Evolutionary conservation across 768 basidiomycete genomes (phyloP).

Genomic region (Zangia roseola): DNA sequence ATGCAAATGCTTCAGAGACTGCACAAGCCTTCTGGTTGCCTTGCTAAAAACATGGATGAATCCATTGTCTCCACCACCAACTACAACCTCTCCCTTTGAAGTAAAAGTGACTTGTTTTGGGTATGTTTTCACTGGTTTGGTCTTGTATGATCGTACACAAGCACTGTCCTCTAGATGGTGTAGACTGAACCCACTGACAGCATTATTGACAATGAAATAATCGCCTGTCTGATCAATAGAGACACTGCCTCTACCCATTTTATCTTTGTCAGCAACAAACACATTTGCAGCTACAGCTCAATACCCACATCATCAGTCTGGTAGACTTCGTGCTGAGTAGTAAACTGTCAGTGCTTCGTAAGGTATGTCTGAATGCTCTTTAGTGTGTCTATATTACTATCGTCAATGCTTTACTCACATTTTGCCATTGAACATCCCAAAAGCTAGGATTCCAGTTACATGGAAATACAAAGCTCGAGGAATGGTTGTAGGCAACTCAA

Average conservation of each 20-base stretch:
- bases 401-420: neutral
- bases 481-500: neutral
- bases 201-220: neutral
- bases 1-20: neutral
- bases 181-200: neutral
- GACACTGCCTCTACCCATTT: neutral
- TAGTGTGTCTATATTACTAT: neutral
- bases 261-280: neutral
- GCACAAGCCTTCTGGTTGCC: neutral
- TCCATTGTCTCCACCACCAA: constrained; percentile 2
- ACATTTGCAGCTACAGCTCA: neutral
- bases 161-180: constrained; percentile 2
- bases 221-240: neutral
- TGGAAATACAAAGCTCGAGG: neutral
- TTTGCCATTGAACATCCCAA: constrained; percentile 5
- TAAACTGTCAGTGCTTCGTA: neutral
- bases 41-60: neutral
- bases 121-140: constrained; percentile 1
- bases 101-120: constrained; percentile 7
- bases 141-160: constrained; percentile 3
- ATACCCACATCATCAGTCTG: neutral
- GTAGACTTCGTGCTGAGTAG: neutral
- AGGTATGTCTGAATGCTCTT: neutral
- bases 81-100: neutral
- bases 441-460: neutral